Conservation (phyloP, 495 filamentous ascomycete species). For the Aspergillus taichungensis region DNA sequence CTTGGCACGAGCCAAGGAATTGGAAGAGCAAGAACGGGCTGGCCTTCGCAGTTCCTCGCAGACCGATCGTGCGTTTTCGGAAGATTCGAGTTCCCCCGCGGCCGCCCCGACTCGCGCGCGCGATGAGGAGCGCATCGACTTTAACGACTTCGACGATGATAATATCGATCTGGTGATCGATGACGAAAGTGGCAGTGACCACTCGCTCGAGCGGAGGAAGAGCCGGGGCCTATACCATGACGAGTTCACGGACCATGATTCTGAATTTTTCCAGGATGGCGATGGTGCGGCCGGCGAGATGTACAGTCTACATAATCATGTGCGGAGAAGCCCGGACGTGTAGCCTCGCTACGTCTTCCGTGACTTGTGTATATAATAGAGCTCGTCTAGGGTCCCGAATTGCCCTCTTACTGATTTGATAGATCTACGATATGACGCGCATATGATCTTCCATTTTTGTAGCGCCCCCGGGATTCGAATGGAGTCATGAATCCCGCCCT, state of each 20-base stretch:
- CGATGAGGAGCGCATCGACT: constrained; percentile 44
- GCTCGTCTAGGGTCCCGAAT: no score
- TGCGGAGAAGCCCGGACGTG: constrained; percentile 11
- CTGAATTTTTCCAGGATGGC: constrained; percentile 35
- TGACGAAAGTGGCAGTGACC: constrained; percentile 29
- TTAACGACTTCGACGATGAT: constrained; percentile 34
- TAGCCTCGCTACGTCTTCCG: not conserved
- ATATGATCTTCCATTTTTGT: no score
- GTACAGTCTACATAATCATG: constrained; percentile 41
- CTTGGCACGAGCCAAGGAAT: constrained; percentile 69
- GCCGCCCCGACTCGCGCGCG: constrained; percentile 37
- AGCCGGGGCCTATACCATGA: constrained; percentile 33
- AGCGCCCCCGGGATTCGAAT: no score
- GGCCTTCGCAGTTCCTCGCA: constrained; percentile 34
- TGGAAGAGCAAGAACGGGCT: constrained; percentile 72
- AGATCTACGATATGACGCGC: no score
- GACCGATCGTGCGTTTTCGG: constrained; percentile 33
- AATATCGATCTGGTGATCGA: constrained; percentile 34
- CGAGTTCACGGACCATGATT: constrained; percentile 49
- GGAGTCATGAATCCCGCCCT: no score
- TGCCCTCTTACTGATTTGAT: no score
- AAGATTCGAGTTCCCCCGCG: constrained; percentile 34
- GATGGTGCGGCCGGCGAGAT: constrained; percentile 31
- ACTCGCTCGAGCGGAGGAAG: constrained; percentile 15
- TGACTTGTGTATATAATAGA: no score